Conservation (phyloP, 805 yeast species). For the Scheffersomyces coipomensis region DNA sequence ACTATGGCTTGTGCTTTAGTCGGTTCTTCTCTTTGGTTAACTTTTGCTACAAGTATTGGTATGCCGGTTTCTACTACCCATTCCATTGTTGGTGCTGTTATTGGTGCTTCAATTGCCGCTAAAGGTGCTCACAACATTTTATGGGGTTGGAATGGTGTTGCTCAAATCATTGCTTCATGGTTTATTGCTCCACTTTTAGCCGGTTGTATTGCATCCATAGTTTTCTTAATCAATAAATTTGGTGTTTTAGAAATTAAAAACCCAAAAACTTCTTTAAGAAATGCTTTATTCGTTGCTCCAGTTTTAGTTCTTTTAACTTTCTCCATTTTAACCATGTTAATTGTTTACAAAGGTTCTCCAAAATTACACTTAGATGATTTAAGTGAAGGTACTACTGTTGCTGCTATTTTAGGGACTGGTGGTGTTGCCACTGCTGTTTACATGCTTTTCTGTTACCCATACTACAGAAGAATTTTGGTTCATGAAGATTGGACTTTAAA, state of each 20-base stretch:
- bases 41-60: conserved; percentile 63
- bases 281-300: conserved; percentile 60
- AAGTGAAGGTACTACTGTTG: conserved; percentile 51
- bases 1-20: conserved; percentile 74
- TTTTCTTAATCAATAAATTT: conserved; percentile 60
- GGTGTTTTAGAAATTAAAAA: conserved; percentile 59
- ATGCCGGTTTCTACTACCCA: conserved; percentile 85
- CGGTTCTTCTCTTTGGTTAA: conserved; percentile 71
- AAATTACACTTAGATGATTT: conserved; percentile 55
- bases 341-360: conserved; percentile 82
- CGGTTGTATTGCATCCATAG: conserved; percentile 57
- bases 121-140: conserved; percentile 56
- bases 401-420: conserved; percentile 65
- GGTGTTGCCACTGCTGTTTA: conserved; percentile 53
- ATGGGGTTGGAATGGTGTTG: conserved; percentile 78
- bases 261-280: conserved; percentile 39
- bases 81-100: conserved; percentile 72
- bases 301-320: conserved; percentile 58
- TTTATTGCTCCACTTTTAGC: conserved; percentile 73
- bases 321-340: conserved; percentile 67
- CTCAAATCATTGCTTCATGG: conserved; percentile 78
- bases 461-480: conserved; percentile 57
- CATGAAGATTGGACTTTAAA: conserved; percentile 65
- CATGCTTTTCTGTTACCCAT: conserved; percentile 57
- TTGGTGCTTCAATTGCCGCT: conserved; percentile 75